Conservation (phyloP, 768 basidiomycete species). For the Cytidiella melzeri region DNA sequence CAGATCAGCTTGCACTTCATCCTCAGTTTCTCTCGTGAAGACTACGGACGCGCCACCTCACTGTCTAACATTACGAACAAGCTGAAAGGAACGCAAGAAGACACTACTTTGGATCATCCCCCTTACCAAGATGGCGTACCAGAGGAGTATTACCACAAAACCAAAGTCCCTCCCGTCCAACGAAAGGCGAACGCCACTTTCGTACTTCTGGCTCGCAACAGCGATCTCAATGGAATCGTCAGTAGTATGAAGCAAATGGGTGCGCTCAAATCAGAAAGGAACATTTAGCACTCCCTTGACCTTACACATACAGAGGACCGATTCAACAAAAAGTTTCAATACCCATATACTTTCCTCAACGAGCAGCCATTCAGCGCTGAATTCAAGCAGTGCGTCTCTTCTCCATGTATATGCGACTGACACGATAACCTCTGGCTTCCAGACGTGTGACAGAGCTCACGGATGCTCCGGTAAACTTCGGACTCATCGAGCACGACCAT, state of each 20-base stretch:
- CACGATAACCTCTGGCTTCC: conserved; percentile 16
- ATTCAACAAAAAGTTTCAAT: conserved; percentile 57
- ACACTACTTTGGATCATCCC: conserved; percentile 22
- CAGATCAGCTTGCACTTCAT: conserved; percentile 55
- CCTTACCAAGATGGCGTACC: conserved; percentile 56
- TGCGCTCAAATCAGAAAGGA: conserved; percentile 1
- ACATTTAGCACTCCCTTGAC: neutral
- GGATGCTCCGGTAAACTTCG: conserved; percentile 59
- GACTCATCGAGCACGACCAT: conserved; percentile 68
- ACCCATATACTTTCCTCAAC: conserved; percentile 84
- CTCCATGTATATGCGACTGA: neutral
- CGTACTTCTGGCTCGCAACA: conserved; percentile 45
- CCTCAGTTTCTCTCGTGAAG: conserved; percentile 43
- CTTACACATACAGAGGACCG: conserved; percentile 32
- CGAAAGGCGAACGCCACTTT: conserved; percentile 51
- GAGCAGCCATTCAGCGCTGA: conserved; percentile 71
- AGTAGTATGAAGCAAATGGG: conserved; percentile 50
- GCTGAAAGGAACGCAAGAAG: conserved; percentile 8
- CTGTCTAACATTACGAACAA: conserved; percentile 32
- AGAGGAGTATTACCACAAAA: conserved; percentile 23
- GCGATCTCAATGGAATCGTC: conserved; percentile 36
- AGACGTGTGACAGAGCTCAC: conserved; percentile 57
- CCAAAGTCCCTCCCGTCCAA: conserved; percentile 11
- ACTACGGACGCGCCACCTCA: conserved; percentile 42
- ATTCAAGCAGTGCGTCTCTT: conserved; percentile 48